These are phyloP conservation scores for Elsinoe perseae DNA, from an alignment of 2,329 filamentous ascomycete species.

Conservation along the genomic window DNA sequence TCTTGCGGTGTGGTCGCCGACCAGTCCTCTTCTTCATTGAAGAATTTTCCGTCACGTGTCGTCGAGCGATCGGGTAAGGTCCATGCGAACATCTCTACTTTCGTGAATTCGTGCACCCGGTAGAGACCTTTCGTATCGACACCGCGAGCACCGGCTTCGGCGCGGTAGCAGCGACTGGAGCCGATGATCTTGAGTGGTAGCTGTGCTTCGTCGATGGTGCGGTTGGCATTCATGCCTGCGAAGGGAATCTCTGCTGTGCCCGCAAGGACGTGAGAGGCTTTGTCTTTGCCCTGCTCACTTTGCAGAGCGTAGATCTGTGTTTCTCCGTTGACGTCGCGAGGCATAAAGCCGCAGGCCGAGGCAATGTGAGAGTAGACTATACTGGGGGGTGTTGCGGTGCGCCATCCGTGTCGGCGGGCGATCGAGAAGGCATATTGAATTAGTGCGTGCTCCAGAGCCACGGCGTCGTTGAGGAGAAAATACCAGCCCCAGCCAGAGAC, in stretches of 20 bases:
- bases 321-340: conserved; percentile 81
- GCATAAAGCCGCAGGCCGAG: conserved; percentile 86
- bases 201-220: conserved; percentile 54
- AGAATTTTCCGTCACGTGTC: conserved; percentile 23
- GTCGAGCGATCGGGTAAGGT: conserved; percentile 49
- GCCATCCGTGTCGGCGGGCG: conserved; percentile 68
- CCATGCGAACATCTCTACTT: conserved; percentile 97
- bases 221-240: conserved; percentile 78
- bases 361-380: conserved; percentile 90
- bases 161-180: conserved; percentile 86
- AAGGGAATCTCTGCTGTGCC: conserved; percentile 93
- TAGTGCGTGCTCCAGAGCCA: conserved; percentile 88
- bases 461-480: conserved; percentile 84
- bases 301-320: conserved; percentile 78
- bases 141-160: conserved; percentile 85
- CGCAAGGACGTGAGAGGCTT: conserved; percentile 66
- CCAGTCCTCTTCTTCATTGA: conserved; percentile 22
- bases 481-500: conserved; percentile 97
- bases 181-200: conserved; percentile 76
- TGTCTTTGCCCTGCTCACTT: conserved; percentile 50
- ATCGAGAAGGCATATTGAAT: conserved; percentile 75
- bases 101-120: conserved; percentile 96
- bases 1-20: conserved; percentile 37
- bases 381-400: conserved; percentile 71
- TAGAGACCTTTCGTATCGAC: conserved; percentile 91